Evolutionary conservation across 2,329 filamentous ascomycete species (phyloP), one percentile per base, ranked within the genome.

Genomic region (Onygenales sp.): DNA sequence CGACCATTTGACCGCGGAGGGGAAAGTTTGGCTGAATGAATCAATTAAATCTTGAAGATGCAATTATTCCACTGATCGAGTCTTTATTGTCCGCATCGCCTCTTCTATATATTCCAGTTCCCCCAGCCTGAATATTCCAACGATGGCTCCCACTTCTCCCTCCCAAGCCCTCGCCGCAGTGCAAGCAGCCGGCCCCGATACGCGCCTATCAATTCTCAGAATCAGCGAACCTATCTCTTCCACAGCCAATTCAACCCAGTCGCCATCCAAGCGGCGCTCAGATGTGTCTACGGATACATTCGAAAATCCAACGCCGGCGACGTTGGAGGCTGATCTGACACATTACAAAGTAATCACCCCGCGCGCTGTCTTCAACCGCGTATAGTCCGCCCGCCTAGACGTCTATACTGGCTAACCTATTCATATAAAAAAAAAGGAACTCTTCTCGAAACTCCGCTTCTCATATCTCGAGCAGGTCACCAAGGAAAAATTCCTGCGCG

Each of bases 391-490:
- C n/a, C 43, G 17, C 13, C 40, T 53, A 49, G 6, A 58, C 47
- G n/a, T n/a, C n/a, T n/a, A n/a, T 49, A 44, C 31, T 14, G 21
- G 21, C 21, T 27, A 27, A 42, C 6, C 4, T 4, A 9, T 9
- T 33, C 8, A 37, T 42, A 9, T 33, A 17, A 11, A 21, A 21
- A 42, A 42, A 32, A 59, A 83, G 73, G 91, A 96, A 71, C 81
- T 97, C 17, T 98, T 97, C 71, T 86, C 89, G 42, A 97, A 98
- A 73, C 79, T 97, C 40, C 88, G 92, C 61, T 97, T 97, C 76
- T 94, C 88, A 59, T 97, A 97, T 71, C 87, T 96, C 62, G 93
- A 98, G 72, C 93, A 97, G 75, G 90, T 97, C 57, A 97, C 92
- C 44, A 98, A 97, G 72, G 93, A 98, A 69, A 95, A 95, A 65